phyloP scores from a whole-genome alignment of 2,329 filamentous ascomycete genomes.

The Alternaria ethzedia region DNA sequence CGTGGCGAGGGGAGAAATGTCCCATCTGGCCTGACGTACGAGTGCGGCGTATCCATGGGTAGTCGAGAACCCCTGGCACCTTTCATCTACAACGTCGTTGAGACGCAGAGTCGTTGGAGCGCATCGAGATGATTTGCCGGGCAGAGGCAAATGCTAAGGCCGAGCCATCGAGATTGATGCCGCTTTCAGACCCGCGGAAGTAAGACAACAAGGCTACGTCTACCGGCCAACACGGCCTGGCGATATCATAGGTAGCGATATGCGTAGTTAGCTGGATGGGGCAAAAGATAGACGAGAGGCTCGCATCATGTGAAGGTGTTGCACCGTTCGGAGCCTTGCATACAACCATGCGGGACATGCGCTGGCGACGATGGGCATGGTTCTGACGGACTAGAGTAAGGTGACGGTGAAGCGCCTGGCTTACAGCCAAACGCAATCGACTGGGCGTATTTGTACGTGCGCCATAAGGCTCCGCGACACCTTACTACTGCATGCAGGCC shows the following conservation, averaged over 20 bases:
- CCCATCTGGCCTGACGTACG: background rate
- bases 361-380: constrained; percentile 12
- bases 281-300: constrained; percentile 18
- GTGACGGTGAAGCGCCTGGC: constrained; percentile 15
- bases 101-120: background rate
- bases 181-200: background rate
- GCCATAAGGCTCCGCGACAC: constrained; percentile 17
- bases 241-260: constrained; percentile 6
- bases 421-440: constrained; percentile 12
- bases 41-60: background rate
- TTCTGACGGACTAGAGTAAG: constrained; percentile 8
- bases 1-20: background rate
- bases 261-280: constrained; percentile 21
- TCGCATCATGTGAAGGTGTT: constrained; percentile 15
- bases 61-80: background rate
- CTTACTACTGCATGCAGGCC: constrained; percentile 19
- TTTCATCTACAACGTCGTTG: background rate
- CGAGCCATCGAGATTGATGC: background rate
- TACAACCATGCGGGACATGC: constrained; percentile 14
- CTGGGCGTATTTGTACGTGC: constrained; percentile 8
- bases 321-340: constrained; percentile 14
- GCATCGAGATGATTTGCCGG: background rate
- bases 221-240: background rate
- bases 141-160: background rate
- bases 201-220: background rate